Percentiles rank a stretch among this genome's conserved stretches.
Evolutionary conservation across 352 stramenopile species (phyloP).

Genomic region (Pilasporangium apinafurcum): DNA sequence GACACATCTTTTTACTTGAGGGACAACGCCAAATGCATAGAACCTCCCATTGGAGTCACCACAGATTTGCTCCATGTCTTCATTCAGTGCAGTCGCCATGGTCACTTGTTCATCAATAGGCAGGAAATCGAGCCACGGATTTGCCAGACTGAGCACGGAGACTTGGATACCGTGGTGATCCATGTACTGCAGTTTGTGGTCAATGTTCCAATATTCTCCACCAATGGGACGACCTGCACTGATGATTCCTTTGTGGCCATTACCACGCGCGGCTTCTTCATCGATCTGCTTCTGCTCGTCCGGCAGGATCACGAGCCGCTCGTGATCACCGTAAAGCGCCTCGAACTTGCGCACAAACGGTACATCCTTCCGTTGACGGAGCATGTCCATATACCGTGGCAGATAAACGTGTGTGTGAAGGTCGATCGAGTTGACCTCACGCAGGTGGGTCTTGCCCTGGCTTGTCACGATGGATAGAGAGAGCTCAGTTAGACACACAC

Average conservation of each 20-base stretch:
- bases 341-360: slow-evolving; percentile 32
- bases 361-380: slow-evolving; percentile 32
- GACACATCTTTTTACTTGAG: no score
- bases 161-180: slow-evolving; percentile 48
- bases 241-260: slow-evolving; percentile 17
- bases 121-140: slow-evolving; percentile 68
- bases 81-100: slow-evolving; percentile 41
- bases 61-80: slow-evolving; percentile 50
- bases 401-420: slow-evolving; percentile 67
- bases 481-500: neutral
- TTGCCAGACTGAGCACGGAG: slow-evolving; percentile 56
- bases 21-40: slow-evolving; percentile 47
- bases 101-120: slow-evolving; percentile 25
- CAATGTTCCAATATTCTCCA: slow-evolving; percentile 45
- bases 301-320: slow-evolving; percentile 57
- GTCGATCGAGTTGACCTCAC: slow-evolving; percentile 35
- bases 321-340: slow-evolving; percentile 10
- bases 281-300: slow-evolving; percentile 37
- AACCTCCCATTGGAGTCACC: slow-evolving; percentile 27
- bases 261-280: slow-evolving; percentile 5
- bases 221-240: slow-evolving; percentile 45
- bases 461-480: neutral
- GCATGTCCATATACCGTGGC: slow-evolving; percentile 55
- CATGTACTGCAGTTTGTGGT: slow-evolving; percentile 61
- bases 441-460: slow-evolving; percentile 28